Percentiles rank a stretch among this genome's conserved stretches.
phyloP scores from a whole-genome alignment of 176 grass and related monocot genomes.

The Musa itinerans region DNA sequence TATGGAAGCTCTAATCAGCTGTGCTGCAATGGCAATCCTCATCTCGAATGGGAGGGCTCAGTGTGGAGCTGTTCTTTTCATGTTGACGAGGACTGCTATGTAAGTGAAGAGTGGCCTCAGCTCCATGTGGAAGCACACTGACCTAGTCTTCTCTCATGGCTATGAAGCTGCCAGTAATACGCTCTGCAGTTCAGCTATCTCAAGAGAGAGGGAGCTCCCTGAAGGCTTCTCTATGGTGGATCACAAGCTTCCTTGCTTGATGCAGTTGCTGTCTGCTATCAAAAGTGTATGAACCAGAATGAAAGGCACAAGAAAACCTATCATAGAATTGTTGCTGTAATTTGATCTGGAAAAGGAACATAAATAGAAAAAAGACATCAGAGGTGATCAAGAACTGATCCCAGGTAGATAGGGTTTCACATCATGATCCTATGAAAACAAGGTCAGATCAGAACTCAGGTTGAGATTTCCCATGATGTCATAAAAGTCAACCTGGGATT shows the following conservation, averaged over 20 bases:
- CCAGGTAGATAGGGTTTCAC: not conserved
- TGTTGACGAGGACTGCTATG: not conserved
- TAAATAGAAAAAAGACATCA: not conserved
- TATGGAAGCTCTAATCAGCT: no score
- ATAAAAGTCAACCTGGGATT: not conserved
- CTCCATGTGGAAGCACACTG: constrained; percentile 4
- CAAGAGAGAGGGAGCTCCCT: not conserved
- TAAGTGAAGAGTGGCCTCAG: not conserved
- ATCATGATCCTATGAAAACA: no score
- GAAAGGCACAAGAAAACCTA: not conserved
- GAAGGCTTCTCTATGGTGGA: not conserved
- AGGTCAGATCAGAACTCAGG: not conserved
- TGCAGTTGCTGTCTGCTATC: not conserved
- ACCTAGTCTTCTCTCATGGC: not conserved
- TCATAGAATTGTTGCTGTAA: no score
- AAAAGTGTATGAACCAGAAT: not conserved
- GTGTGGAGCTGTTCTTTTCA: no score
- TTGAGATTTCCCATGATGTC: not conserved
- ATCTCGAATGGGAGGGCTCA: no score
- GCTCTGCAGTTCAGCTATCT: not conserved
- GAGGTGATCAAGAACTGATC: not conserved
- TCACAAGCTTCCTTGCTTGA: constrained; percentile 1
- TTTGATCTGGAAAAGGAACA: not conserved
- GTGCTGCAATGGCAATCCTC: no score
- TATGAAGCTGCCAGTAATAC: not conserved